Evolutionary conservation across 768 basidiomycete genomes (phyloP).

Genomic region (Lactifluus subvellereus): DNA sequence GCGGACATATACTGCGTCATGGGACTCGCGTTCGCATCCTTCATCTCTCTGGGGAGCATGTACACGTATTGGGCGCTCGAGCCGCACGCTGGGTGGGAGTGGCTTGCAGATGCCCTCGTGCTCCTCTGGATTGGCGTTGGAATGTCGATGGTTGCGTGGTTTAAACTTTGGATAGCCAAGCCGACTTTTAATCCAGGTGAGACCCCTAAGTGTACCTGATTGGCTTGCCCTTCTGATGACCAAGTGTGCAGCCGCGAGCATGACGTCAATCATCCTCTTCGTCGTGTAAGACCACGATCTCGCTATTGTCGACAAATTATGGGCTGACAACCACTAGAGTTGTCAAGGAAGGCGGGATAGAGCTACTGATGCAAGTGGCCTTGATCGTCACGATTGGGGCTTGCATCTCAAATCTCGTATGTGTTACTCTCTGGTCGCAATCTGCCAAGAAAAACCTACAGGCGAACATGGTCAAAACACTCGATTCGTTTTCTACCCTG

Average conservation of each 20-base stretch:
- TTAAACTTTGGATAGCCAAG: slow-evolving; percentile 86
- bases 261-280: slow-evolving; percentile 79
- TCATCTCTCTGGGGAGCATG: slow-evolving; percentile 73
- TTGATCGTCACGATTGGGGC: slow-evolving; percentile 76
- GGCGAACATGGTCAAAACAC: slow-evolving; percentile 73
- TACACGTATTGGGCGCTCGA: slow-evolving; percentile 77
- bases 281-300: slow-evolving; percentile 50
- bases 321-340: slow-evolving; percentile 40
- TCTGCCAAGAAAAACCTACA: slow-evolving; percentile 82
- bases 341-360: slow-evolving; percentile 83
- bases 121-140: slow-evolving; percentile 80
- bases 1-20: slow-evolving; percentile 76
- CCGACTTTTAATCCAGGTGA: slow-evolving; percentile 85
- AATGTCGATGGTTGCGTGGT: slow-evolving; percentile 80
- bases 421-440: slow-evolving; percentile 78
- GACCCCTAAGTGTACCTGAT: slow-evolving; percentile 1
- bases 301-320: background rate
- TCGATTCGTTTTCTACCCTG: slow-evolving; percentile 86
- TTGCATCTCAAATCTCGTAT: slow-evolving; percentile 74
- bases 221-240: background rate
- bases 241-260: slow-evolving; percentile 59
- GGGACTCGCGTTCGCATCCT: slow-evolving; percentile 62
- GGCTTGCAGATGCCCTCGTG: slow-evolving; percentile 67
- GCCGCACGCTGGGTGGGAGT: slow-evolving; percentile 58
- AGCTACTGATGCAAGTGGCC: slow-evolving; percentile 66